These are phyloP conservation scores for Myxozyma vanderwaltii DNA, from an alignment of 805 yeast genomes.

Conservation along the genomic window DNA sequence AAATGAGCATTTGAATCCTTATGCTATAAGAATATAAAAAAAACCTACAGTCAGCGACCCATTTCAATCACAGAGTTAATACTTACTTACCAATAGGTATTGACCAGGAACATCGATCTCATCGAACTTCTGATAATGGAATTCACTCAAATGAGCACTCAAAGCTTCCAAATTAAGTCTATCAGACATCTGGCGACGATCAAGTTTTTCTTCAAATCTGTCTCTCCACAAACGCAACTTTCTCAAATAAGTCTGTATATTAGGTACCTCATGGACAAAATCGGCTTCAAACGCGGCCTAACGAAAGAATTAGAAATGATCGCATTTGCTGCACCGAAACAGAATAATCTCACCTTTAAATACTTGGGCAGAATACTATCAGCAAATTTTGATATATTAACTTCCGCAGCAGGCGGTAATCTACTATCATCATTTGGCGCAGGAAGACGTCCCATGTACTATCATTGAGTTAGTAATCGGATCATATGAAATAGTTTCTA, in stretches of 20 bases:
- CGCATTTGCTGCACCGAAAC: constrained; percentile 52
- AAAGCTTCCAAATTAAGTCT: constrained; percentile 83
- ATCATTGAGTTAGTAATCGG: neutral
- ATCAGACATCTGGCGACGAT: constrained; percentile 64
- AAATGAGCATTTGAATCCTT: constrained; percentile 89
- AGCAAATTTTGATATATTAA: constrained; percentile 83
- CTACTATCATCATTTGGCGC: constrained; percentile 86
- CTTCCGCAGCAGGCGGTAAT: constrained; percentile 88
- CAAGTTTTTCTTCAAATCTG: constrained; percentile 86
- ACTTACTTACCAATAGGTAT: constrained; percentile 63
- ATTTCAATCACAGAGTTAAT: too few relatives aligned
- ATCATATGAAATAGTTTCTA: neutral
- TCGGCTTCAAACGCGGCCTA: constrained; percentile 87
- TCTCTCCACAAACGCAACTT: constrained; percentile 91
- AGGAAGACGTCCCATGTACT: constrained; percentile 76
- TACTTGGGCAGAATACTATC: constrained; percentile 90
- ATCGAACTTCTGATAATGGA: constrained; percentile 97
- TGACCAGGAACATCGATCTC: constrained; percentile 98
- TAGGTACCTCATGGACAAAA: constrained; percentile 83
- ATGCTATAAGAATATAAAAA: constrained; percentile 16
- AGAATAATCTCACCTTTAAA: constrained; percentile 51
- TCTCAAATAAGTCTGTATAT: constrained; percentile 79
- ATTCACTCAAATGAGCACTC: constrained; percentile 93
- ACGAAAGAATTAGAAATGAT: constrained; percentile 52
- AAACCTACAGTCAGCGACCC: neutral